Percentiles rank a stretch among this genome's conserved stretches.
Conservation (phyloP, 805 yeast genomes). For the Barnettozyma botsteinii region DNA sequence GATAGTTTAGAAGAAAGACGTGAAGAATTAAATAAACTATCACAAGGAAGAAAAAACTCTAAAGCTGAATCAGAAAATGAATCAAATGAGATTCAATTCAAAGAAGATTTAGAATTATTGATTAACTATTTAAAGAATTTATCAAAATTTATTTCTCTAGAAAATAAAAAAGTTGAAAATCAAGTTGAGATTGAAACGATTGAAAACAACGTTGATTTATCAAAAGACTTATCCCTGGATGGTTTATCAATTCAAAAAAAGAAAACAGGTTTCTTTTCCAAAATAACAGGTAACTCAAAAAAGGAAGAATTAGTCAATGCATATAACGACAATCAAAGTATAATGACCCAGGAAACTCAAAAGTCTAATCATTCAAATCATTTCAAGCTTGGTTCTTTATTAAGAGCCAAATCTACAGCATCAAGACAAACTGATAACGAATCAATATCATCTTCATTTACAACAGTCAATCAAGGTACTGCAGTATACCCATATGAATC, state of each 20-base stretch:
- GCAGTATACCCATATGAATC: conserved; percentile 45
- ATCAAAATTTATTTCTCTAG: conserved; percentile 63
- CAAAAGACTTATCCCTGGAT: conserved; percentile 54
- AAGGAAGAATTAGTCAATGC: conserved; percentile 10
- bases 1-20: conserved; percentile 27
- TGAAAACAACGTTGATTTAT: conserved; percentile 62
- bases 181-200: conserved; percentile 91
- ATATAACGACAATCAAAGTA: conserved; percentile 20
- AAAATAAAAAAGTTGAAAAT: conserved; percentile 62
- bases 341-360: conserved; percentile 15
- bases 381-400: conserved; percentile 19
- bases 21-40: conserved; percentile 26
- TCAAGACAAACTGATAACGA: conserved; percentile 8
- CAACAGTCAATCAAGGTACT: conserved; percentile 27
- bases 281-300: conserved; percentile 21
- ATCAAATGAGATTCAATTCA: conserved; percentile 33
- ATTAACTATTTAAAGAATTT: conserved; percentile 46
- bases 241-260: conserved; percentile 42
- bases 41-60: conserved; percentile 31
- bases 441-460: conserved; percentile 20
- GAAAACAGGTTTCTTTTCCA: conserved; percentile 51
- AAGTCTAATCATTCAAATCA: background rate
- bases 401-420: conserved; percentile 14
- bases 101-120: conserved; percentile 36
- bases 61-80: conserved; percentile 34